These are phyloP conservation scores for Anacardium occidentale DNA, from an alignment of 345 rosid genomes.

Conservation along the genomic window DNA sequence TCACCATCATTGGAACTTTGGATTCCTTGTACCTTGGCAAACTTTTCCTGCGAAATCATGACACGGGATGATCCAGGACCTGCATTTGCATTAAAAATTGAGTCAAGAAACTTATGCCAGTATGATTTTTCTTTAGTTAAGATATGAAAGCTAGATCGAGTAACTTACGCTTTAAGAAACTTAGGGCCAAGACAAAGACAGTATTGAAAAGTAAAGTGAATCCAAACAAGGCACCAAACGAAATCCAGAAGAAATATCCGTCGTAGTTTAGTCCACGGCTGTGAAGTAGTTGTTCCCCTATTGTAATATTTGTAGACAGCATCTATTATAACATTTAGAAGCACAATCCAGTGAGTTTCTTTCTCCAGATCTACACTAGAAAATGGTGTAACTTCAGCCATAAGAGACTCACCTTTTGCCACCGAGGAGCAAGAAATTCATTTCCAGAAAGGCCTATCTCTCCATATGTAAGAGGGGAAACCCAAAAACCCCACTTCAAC, in stretches of 20 bases:
- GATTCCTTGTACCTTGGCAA: conserved; percentile 44
- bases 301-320: conserved; percentile 39
- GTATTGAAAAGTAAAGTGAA: conserved; percentile 56
- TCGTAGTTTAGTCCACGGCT: conserved; percentile 61
- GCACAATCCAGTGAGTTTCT: neutral
- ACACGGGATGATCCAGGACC: conserved; percentile 72
- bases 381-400: neutral
- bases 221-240: conserved; percentile 58
- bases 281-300: conserved; percentile 51
- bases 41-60: conserved; percentile 61
- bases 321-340: conserved; percentile 25
- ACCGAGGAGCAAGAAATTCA: conserved; percentile 73
- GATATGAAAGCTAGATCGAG: neutral
- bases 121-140: conserved; percentile 1
- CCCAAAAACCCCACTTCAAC: conserved; percentile 82
- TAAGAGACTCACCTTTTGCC: conserved; percentile 53
- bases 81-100: conserved; percentile 24
- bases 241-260: conserved; percentile 57
- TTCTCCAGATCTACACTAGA: neutral
- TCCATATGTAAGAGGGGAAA: conserved; percentile 63
- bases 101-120: neutral
- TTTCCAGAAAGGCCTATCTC: conserved; percentile 67
- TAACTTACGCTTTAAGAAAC: conserved; percentile 63
- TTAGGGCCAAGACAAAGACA: conserved; percentile 62
- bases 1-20: conserved; percentile 28